Evolutionary conservation across 2,329 filamentous ascomycete species (phyloP).

Genomic region (Paecilomyces sp.): DNA sequence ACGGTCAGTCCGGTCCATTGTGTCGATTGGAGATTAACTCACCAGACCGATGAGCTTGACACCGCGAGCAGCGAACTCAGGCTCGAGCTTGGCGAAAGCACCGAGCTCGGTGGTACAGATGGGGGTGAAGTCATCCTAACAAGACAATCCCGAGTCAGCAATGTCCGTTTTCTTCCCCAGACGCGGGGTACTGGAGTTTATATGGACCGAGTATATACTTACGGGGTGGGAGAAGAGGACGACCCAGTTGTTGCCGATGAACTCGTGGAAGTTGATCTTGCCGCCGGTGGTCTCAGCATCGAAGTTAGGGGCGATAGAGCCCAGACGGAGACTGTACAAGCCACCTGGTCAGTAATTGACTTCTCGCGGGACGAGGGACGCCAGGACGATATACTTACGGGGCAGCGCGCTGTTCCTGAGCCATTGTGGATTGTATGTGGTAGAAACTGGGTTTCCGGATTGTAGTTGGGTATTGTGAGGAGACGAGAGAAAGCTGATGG

Average conservation of each 20-base stretch:
- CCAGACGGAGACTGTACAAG: constrained; percentile 51
- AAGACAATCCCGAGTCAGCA: background rate
- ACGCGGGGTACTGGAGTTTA: background rate
- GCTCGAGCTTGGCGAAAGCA: constrained; percentile 81
- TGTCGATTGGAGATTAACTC: constrained; percentile 8
- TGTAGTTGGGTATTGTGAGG: background rate
- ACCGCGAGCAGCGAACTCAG: constrained; percentile 77
- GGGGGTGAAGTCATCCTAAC: constrained; percentile 68
- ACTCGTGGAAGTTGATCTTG: constrained; percentile 64
- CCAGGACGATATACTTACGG: constrained; percentile 27
- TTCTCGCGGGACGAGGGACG: background rate
- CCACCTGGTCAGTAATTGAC: constrained; percentile 7
- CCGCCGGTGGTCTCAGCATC: constrained; percentile 60
- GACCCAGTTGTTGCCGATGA: constrained; percentile 63
- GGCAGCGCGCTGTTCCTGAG: constrained; percentile 32
- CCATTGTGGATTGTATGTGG: constrained; percentile 26
- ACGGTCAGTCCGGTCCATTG: background rate
- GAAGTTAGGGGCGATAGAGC: constrained; percentile 62
- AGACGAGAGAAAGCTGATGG: constrained; percentile 7
- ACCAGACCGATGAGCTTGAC: constrained; percentile 86
- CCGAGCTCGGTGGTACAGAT: constrained; percentile 95
- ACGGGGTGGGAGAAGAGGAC: constrained; percentile 65
- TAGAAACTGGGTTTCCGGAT: background rate
- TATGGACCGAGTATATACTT: constrained; percentile 1
- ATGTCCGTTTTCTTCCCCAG: background rate